Evolutionary conservation across 2,329 filamentous ascomycete genomes (phyloP), one percentile per base, ranked within the genome.

Genomic region (Pezicula neosporulosa): DNA sequence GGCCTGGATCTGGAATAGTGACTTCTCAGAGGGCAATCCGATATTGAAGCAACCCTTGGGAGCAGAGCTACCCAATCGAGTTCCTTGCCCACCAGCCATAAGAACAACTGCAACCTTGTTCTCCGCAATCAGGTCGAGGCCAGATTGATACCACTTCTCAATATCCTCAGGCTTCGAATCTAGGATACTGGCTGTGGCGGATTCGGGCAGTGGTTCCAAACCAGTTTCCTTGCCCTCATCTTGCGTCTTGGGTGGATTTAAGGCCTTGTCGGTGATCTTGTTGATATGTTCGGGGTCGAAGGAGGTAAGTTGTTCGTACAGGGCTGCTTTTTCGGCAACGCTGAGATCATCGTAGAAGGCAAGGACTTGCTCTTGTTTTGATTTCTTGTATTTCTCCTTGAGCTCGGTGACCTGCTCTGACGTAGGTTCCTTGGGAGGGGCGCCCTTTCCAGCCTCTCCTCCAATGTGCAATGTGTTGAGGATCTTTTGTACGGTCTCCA

Each of bases 41-140:
- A 99, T 97, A 68, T 99, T 87, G 73, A 89, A 99, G 81, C 93
- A 97, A 51, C 94, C 94, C 78, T 99, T 99, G 60, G 94, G 94
- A 16, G 87, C 93, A 51, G 91, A 94, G 77, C 91, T 97, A 61
- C 94, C 94, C 57, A 99, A 76, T 56, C 94, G 83, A 56, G 94
- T 99, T 58, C 94, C 94, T 75, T 99, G 94, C 33, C 94, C 94
- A 67, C 94, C 94, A 52, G 94, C 94, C 89, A 99, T 95, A 65
- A 99, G 82, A 47, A 99, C 90, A 16, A 99, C 94, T 30, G 84
- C 86, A 44, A 89, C 86, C 66, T 85, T 82, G 72, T 86, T 86
- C 59, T 83, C 74, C 6, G 83, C 79, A 57, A 89, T 85, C 63
- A 85, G 69, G 62, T 82, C 76, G 56, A 90, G 69, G 42, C 86